Conservation (phyloP, 2,329 filamentous ascomycete genomes). For the Monosporascus sp. region DNA sequence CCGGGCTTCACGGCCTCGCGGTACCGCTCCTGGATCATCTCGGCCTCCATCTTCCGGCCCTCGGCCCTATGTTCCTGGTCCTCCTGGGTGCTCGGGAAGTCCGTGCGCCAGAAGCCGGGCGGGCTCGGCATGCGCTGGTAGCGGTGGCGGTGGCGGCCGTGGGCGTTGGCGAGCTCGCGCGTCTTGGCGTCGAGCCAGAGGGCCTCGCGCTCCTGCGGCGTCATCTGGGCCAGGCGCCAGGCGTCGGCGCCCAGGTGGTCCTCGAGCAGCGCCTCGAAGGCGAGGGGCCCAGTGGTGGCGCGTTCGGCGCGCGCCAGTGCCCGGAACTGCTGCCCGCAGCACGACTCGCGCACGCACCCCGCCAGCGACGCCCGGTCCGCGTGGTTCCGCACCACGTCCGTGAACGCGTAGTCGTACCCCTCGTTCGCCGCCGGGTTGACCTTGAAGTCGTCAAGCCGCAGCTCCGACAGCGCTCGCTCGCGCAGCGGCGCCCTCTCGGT, state of each 20-base stretch:
- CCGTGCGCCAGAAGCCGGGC: constrained; percentile 84
- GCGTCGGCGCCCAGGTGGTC: constrained; percentile 54
- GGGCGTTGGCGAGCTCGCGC: constrained; percentile 65
- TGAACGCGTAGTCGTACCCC: constrained; percentile 67
- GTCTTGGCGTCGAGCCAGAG: constrained; percentile 73
- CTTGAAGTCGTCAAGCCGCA: constrained; percentile 72
- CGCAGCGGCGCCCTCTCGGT: constrained; percentile 46
- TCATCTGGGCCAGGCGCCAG: constrained; percentile 55
- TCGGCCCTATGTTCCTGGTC: constrained; percentile 59
- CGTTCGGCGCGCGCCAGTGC: constrained; percentile 56
- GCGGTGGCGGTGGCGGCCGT: constrained; percentile 72
- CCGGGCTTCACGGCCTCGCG: constrained; percentile 74
- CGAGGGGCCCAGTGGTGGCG: constrained; percentile 23
- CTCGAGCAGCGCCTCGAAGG: constrained; percentile 42
- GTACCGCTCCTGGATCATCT: constrained; percentile 67
- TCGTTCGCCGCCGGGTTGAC: constrained; percentile 70
- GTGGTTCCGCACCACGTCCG: constrained; percentile 67
- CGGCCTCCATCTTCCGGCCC: constrained; percentile 58
- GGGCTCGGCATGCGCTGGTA: constrained; percentile 69
- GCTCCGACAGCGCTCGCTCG: constrained; percentile 47
- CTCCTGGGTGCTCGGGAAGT: constrained; percentile 88
- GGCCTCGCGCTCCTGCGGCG: constrained; percentile 55
- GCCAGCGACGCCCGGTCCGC: constrained; percentile 65
- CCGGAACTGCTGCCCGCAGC: constrained; percentile 69
- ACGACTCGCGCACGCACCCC: constrained; percentile 70